Evolutionary conservation across 2,329 filamentous ascomycete species (phyloP).

Genomic region (Arthrobotrys musiformis): DNA sequence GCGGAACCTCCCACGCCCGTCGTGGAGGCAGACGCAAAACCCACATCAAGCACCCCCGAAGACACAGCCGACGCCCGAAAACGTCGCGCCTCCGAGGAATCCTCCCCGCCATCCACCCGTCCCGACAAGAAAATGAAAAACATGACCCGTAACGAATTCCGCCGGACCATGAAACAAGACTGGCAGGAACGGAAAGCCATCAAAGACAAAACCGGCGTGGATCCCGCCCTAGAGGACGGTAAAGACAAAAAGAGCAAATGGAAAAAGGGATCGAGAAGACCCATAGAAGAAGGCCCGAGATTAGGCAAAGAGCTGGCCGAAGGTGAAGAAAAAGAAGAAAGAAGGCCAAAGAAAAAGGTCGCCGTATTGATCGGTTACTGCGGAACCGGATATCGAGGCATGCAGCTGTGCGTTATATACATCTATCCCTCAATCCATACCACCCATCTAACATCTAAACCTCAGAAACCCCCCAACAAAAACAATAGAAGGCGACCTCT

Average conservation of each 20-base stretch:
- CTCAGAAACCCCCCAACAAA: conserved; percentile 70
- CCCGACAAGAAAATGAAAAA: conserved; percentile 51
- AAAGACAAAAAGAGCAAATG: conserved; percentile 2
- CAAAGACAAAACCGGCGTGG: conserved; percentile 11
- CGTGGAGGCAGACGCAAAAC: neutral
- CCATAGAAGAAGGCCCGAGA: conserved; percentile 29
- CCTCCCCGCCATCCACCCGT: neutral
- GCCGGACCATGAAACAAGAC: conserved; percentile 45
- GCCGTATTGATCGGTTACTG: conserved; percentile 96
- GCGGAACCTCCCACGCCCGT: neutral
- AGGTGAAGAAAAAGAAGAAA: conserved; percentile 70
- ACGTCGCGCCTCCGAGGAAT: conserved; percentile 13
- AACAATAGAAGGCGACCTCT: conserved; percentile 96
- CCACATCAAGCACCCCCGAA: too few relatives aligned
- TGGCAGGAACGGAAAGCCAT: conserved; percentile 37
- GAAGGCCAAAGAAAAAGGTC: conserved; percentile 93
- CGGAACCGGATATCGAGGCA: conserved; percentile 94
- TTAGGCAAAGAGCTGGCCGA: conserved; percentile 16
- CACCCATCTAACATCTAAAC: neutral
- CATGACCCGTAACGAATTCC: conserved; percentile 46
- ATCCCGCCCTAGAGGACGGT: conserved; percentile 2
- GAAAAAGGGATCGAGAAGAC: conserved; percentile 1
- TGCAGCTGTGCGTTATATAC: conserved; percentile 76
- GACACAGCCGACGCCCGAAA: conserved; percentile 27
- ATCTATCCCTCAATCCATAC: conserved; percentile 63